phyloP scores from a whole-genome alignment of 2,329 filamentous ascomycete genomes.

The Apiospora arundinis region DNA sequence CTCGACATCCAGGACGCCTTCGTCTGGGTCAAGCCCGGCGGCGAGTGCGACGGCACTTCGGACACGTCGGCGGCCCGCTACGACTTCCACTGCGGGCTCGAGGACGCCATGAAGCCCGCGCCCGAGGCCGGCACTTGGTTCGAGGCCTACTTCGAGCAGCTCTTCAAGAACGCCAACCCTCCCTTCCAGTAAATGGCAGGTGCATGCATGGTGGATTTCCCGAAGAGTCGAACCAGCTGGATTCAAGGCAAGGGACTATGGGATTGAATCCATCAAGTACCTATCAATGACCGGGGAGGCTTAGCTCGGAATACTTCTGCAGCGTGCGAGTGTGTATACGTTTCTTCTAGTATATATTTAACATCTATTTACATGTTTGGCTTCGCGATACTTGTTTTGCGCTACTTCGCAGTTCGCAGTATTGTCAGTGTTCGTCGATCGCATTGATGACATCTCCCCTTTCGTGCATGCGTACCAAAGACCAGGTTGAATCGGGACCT shows the following conservation, averaged over 20 bases:
- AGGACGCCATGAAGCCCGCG: slow-evolving; percentile 64
- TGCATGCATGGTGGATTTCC: neutral
- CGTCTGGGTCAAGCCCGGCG: slow-evolving; percentile 68
- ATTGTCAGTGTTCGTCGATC: neutral
- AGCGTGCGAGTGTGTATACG: neutral
- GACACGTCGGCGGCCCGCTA: slow-evolving; percentile 52
- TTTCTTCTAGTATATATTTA: neutral
- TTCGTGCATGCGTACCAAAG: neutral
- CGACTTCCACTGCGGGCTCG: slow-evolving; percentile 59
- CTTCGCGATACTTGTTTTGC: neutral
- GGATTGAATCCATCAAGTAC: neutral
- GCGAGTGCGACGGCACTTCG: slow-evolving; percentile 52
- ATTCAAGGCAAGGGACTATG: neutral
- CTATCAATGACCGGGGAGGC: neutral
- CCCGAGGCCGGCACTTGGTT: slow-evolving; percentile 76
- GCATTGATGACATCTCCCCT: neutral
- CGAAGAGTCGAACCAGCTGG: neutral
- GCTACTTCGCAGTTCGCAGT: neutral
- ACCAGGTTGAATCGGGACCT: neutral
- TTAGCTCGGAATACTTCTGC: neutral
- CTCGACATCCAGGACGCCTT: slow-evolving; percentile 62
- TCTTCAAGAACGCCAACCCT: slow-evolving; percentile 63
- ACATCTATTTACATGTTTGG: neutral
- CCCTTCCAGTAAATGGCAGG: slow-evolving; percentile 45
- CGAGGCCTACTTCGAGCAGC: slow-evolving; percentile 63